A percentile compares a stretch with the other conserved stretches of the same genome.
phyloP scores from a whole-genome alignment of 2,329 filamentous ascomycete species.

The Arthrobotrys conoides region DNA sequence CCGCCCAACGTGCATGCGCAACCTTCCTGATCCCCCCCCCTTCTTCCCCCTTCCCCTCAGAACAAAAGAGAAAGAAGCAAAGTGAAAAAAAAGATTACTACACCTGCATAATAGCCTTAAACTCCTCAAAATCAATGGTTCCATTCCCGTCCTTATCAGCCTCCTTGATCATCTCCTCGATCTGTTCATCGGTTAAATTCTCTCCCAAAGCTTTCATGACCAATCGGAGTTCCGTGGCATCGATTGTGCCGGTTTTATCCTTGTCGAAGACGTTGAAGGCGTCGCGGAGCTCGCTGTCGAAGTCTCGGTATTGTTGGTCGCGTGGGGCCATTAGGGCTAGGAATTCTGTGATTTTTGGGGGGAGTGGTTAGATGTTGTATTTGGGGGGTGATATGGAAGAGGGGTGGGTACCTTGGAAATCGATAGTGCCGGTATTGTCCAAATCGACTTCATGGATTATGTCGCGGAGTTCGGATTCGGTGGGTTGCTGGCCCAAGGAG shows the following conservation, averaged over 20 bases:
- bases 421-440: slow-evolving; percentile 77
- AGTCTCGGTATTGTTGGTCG: slow-evolving; percentile 74
- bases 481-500: slow-evolving; percentile 75
- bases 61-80: too few relatives aligned
- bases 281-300: slow-evolving; percentile 76
- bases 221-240: slow-evolving; percentile 74
- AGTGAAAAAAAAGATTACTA: neutral
- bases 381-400: neutral
- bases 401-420: slow-evolving; percentile 72
- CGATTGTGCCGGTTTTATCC: slow-evolving; percentile 77
- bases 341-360: slow-evolving; percentile 70
- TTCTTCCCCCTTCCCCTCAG: too few relatives aligned
- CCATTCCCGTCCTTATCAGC: slow-evolving; percentile 77
- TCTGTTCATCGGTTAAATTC: slow-evolving; percentile 76
- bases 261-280: slow-evolving; percentile 78
- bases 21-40: too few relatives aligned
- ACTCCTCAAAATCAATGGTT: slow-evolving; percentile 74
- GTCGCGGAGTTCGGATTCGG: slow-evolving; percentile 75
- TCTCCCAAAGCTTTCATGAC: slow-evolving; percentile 78
- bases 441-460: slow-evolving; percentile 78
- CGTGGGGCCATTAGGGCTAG: slow-evolving; percentile 76
- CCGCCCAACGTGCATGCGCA: too few relatives aligned
- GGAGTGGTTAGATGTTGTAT: neutral
- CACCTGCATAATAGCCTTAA: slow-evolving; percentile 59
- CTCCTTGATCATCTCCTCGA: slow-evolving; percentile 77